These are phyloP conservation scores for Chaetomiaceae sp. DNA, from an alignment of 2,329 filamentous ascomycete genomes.

Conservation along the genomic window DNA sequence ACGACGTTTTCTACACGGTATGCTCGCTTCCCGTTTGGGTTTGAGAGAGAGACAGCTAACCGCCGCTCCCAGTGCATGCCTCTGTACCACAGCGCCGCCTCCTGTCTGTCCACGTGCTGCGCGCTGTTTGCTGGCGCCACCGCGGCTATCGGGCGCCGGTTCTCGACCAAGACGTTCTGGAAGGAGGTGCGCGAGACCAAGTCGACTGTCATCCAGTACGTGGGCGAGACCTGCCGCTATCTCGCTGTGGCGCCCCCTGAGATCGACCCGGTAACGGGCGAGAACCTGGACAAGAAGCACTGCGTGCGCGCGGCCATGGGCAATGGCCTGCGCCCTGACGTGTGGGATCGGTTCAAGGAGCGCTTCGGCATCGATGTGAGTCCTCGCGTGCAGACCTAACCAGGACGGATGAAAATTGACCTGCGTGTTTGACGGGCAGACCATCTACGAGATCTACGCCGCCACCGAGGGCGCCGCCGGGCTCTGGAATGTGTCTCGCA, in stretches of 20 bases:
- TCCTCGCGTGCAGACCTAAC: not conserved
- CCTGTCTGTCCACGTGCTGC: conserved; percentile 61
- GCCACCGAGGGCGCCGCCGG: conserved; percentile 67
- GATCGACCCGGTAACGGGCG: conserved; percentile 57
- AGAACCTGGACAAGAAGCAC: conserved; percentile 67
- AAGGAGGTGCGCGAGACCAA: conserved; percentile 63
- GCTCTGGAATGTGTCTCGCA: conserved; percentile 67
- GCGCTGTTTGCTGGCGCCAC: conserved; percentile 58
- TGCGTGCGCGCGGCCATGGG: conserved; percentile 69
- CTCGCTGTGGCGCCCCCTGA: conserved; percentile 64
- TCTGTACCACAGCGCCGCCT: conserved; percentile 77
- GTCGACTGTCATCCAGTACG: conserved; percentile 77
- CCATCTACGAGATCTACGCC: conserved; percentile 75
- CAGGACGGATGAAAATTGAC: not conserved
- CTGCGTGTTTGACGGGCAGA: conserved; percentile 22
- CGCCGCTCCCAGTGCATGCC: conserved; percentile 80
- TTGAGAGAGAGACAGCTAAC: too few relatives aligned
- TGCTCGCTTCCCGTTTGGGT: conserved; percentile 24
- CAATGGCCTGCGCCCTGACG: conserved; percentile 78
- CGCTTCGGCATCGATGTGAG: conserved; percentile 64
- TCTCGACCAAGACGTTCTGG: conserved; percentile 75
- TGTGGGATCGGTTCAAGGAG: conserved; percentile 78
- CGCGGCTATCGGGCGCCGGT: conserved; percentile 67
- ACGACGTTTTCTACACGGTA: conserved; percentile 72
- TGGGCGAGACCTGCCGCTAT: conserved; percentile 82